Evolutionary conservation across 495 filamentous ascomycete genomes (phyloP).

Genomic region (Penicillium salamii): DNA sequence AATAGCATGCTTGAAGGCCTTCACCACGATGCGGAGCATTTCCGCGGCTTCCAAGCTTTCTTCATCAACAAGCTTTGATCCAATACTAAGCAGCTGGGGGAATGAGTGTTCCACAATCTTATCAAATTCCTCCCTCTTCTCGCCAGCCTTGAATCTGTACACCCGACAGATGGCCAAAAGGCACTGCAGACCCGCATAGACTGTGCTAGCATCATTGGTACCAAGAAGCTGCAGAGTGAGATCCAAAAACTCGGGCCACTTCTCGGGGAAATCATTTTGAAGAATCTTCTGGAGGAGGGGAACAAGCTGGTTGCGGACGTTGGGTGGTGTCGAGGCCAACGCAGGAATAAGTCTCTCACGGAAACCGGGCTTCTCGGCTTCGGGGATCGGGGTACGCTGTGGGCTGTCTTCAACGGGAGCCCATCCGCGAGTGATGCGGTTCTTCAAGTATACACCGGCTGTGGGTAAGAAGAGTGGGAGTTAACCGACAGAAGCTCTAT

Average conservation of each 20-base stretch:
- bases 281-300: slow-evolving; percentile 94
- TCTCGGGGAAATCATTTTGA: slow-evolving; percentile 88
- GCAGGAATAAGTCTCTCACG: slow-evolving; percentile 84
- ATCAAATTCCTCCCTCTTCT: slow-evolving; percentile 82
- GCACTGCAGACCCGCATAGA: slow-evolving; percentile 92
- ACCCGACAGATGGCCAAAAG: slow-evolving; percentile 88
- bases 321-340: slow-evolving; percentile 72
- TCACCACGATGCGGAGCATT: slow-evolving; percentile 92
- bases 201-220: slow-evolving; percentile 76
- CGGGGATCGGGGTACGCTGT: slow-evolving; percentile 67
- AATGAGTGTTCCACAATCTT: slow-evolving; percentile 90
- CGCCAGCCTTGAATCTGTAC: slow-evolving; percentile 86
- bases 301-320: slow-evolving; percentile 85
- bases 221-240: slow-evolving; percentile 84
- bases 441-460: slow-evolving; percentile 98
- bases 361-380: slow-evolving; percentile 85
- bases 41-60: slow-evolving; percentile 89
- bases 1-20: slow-evolving; percentile 95
- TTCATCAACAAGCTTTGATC: slow-evolving; percentile 83
- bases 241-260: slow-evolving; percentile 91
- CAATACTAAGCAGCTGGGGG: slow-evolving; percentile 84
- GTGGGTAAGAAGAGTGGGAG: slow-evolving; percentile 18
- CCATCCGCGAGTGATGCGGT: slow-evolving; percentile 91
- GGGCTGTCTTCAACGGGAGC: slow-evolving; percentile 65
- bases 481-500: no score